Percentiles rank a stretch among this genome's conserved stretches.
Conservation (phyloP, 805 yeast species). For the Wickerhamiella sergipiensis region DNA sequence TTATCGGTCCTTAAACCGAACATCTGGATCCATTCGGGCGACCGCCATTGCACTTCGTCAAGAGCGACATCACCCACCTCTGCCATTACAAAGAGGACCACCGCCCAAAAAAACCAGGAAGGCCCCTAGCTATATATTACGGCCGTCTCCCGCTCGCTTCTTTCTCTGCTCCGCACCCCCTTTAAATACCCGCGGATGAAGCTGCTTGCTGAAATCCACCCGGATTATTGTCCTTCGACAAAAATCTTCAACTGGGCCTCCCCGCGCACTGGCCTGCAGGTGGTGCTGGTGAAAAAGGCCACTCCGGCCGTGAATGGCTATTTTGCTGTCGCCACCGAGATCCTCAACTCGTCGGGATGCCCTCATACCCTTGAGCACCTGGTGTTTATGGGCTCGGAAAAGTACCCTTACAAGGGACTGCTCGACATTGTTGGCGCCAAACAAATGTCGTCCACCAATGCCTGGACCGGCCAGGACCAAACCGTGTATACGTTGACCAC, state of each 20-base stretch:
- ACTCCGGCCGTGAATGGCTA: conserved; percentile 85
- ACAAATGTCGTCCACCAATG: conserved; percentile 78
- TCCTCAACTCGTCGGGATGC: conserved; percentile 71
- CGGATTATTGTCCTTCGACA: conserved; percentile 16
- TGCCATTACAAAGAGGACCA: neutral
- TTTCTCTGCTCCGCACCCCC: neutral
- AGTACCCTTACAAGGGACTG: conserved; percentile 82
- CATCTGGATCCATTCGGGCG: conserved; percentile 93
- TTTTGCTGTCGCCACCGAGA: conserved; percentile 92
- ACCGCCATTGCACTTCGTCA: conserved; percentile 92
- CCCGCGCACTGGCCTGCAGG: conserved; percentile 64
- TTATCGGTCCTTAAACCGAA: conserved; percentile 73
- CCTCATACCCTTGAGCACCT: conserved; percentile 95
- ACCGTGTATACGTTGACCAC: conserved; percentile 84
- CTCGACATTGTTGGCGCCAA: conserved; percentile 76
- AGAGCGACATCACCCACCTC: conserved; percentile 22
- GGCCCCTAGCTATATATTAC: neutral
- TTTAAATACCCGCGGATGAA: conserved; percentile 5
- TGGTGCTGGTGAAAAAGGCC: conserved; percentile 61
- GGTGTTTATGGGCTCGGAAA: conserved; percentile 84
- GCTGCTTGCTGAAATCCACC: conserved; percentile 14
- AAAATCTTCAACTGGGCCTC: conserved; percentile 52
- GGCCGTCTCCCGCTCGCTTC: neutral
- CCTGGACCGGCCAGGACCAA: conserved; percentile 94
- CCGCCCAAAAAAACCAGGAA: neutral